These are phyloP conservation scores for Nelumbo lutea DNA, from an alignment of 164 flowering plant genomes.

Conservation along the genomic window DNA sequence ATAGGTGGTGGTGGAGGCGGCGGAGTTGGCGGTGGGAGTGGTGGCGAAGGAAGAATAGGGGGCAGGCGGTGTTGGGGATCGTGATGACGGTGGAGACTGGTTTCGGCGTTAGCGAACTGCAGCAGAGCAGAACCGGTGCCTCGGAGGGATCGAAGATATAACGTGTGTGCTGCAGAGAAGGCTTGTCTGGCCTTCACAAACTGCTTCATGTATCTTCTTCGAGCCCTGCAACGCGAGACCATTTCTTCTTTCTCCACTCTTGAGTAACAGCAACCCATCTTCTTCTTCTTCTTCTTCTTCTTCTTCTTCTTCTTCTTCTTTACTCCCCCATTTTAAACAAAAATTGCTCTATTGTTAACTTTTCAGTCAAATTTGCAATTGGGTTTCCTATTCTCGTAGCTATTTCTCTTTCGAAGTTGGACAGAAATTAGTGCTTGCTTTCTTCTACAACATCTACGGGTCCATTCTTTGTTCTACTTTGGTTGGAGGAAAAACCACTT, in stretches of 20 bases:
- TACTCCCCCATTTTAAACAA: background rate
- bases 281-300: background rate
- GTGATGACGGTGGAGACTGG: conserved; percentile 37
- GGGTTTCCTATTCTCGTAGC: background rate
- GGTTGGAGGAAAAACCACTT: background rate
- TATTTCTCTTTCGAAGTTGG: background rate
- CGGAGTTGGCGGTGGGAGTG: conserved; percentile 26
- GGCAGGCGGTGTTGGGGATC: conserved; percentile 19
- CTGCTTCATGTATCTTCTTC: conserved; percentile 85
- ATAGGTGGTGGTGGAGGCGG: conserved; percentile 41
- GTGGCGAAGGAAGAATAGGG: conserved; percentile 29
- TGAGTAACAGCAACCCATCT: conserved; percentile 78
- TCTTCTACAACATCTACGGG: background rate
- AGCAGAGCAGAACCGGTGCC: conserved; percentile 75
- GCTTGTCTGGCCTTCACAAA: conserved; percentile 72
- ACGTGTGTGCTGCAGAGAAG: conserved; percentile 56
- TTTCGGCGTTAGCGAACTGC: conserved; percentile 70
- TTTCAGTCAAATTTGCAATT: conserved; percentile 5
- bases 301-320: background rate
- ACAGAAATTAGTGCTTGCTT: background rate
- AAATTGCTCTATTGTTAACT: background rate
- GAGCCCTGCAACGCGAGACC: conserved; percentile 78
- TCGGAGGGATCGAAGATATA: conserved; percentile 73
- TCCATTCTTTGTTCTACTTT: background rate
- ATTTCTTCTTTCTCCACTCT: conserved; percentile 67